phyloP scores from a whole-genome alignment of 331 rosid genomes.

The Stylosanthes scabra region DNA sequence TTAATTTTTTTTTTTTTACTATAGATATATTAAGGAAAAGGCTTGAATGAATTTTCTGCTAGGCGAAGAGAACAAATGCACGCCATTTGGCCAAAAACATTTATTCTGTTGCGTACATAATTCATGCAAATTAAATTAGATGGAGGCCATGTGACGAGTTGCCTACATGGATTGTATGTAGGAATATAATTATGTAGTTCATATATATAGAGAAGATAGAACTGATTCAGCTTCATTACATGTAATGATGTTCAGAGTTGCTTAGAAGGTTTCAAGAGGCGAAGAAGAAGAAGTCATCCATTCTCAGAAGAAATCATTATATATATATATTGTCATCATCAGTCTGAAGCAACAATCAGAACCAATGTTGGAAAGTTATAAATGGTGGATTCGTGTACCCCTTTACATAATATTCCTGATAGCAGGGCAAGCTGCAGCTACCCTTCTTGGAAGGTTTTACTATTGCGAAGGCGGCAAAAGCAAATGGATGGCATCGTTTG shows the following conservation, averaged over 20 bases:
- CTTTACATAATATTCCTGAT: conserved; percentile 54
- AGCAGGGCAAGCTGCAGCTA: conserved; percentile 71
- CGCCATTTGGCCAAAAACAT: no score
- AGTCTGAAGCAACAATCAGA: not conserved
- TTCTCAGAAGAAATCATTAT: not conserved
- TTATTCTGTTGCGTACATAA: no score
- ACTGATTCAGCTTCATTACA: not conserved
- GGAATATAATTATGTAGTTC: not conserved
- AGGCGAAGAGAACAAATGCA: no score
- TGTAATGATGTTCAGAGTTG: not conserved
- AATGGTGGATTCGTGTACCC: conserved; percentile 62
- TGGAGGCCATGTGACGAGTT: no score
- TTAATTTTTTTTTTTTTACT: no score
- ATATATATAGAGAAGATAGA: not conserved
- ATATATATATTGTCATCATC: no score
- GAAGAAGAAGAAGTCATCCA: not conserved
- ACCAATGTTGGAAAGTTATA: conserved; percentile 37
- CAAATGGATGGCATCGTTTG: conserved; percentile 88
- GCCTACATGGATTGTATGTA: no score
- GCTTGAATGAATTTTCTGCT: no score
- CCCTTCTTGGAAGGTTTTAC: conserved; percentile 74
- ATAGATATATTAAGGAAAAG: no score
- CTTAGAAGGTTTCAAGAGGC: conserved; percentile 44
- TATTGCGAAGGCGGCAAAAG: conserved; percentile 80
- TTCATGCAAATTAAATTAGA: no score